Evolutionary conservation across 495 filamentous ascomycete species (phyloP).

Genomic region (Podospora australis): DNA sequence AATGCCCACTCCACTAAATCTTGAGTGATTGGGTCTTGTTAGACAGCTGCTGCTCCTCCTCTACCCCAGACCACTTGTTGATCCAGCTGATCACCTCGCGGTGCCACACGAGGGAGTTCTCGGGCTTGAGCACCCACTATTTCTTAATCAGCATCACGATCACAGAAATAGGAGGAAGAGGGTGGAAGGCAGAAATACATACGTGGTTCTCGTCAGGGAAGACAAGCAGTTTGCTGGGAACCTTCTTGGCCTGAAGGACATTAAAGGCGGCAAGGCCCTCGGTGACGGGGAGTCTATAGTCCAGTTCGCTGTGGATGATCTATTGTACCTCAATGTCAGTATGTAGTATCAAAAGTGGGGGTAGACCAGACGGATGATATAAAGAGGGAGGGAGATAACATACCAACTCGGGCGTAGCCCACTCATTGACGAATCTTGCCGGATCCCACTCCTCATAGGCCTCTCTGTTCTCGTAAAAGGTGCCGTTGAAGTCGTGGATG

Average conservation of each 20-base stretch:
- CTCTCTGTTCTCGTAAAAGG: conserved; percentile 64
- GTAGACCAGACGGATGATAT: not conserved
- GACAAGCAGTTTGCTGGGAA: conserved; percentile 67
- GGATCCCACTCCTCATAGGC: conserved; percentile 83
- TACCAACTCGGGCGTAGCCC: conserved; percentile 75
- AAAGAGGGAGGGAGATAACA: conserved; percentile 1
- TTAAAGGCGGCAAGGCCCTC: conserved; percentile 89
- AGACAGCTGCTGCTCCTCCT: conserved; percentile 21
- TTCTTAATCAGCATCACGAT: not conserved
- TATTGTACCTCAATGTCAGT: conserved; percentile 8
- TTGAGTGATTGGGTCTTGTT: too few relatives aligned
- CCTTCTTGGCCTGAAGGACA: conserved; percentile 65
- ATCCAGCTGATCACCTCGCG: conserved; percentile 83
- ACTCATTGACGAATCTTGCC: conserved; percentile 53
- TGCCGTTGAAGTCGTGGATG: conserved; percentile 73
- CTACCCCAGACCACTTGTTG: conserved; percentile 67
- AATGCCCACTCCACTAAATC: too few relatives aligned
- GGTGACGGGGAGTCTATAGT: conserved; percentile 77
- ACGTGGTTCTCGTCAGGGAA: conserved; percentile 77
- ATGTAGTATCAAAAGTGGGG: not conserved
- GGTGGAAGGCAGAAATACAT: conserved; percentile 17
- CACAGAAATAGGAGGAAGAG: not conserved
- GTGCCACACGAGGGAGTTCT: conserved; percentile 89
- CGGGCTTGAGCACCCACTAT: conserved; percentile 86
- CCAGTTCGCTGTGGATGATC: conserved; percentile 86